These are phyloP conservation scores for Candida sithepensis DNA, from an alignment of 805 yeast species.

Conservation along the genomic window DNA sequence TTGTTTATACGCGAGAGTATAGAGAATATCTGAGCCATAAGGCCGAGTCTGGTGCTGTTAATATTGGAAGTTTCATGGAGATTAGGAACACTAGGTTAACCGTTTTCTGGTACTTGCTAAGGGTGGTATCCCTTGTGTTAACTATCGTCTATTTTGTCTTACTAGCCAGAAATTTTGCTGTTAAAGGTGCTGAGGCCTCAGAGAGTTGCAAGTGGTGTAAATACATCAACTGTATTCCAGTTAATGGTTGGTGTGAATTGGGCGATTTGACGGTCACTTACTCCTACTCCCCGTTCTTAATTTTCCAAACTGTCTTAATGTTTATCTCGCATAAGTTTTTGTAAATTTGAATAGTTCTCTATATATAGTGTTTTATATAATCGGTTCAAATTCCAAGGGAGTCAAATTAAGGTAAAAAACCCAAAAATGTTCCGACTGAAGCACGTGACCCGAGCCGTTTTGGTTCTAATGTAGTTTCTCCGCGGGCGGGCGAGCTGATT, in stretches of 20 bases:
- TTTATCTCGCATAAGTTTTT: not conserved
- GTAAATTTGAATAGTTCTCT: too few species aligned
- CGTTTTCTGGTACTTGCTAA: conserved; percentile 48
- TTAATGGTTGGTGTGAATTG: conserved; percentile 61
- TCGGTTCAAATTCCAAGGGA: not conserved
- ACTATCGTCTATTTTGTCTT: conserved; percentile 48
- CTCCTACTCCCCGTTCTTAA: not conserved
- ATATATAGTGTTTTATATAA: too few species aligned
- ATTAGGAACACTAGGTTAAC: conserved; percentile 37
- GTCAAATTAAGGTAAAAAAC: not conserved
- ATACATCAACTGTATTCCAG: conserved; percentile 67
- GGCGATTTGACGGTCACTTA: conserved; percentile 16
- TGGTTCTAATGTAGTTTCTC: not conserved
- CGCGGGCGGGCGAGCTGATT: too few species aligned
- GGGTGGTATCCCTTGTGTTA: conserved; percentile 43
- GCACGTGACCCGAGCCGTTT: too few species aligned
- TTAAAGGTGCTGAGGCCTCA: conserved; percentile 40
- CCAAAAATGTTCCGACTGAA: not conserved
- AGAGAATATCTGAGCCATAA: conserved; percentile 16
- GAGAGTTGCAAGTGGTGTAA: conserved; percentile 66
- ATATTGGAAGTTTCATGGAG: conserved; percentile 8
- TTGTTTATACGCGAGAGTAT: conserved; percentile 24
- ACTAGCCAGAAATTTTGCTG: conserved; percentile 45
- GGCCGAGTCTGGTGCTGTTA: conserved; percentile 14
- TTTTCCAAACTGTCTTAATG: not conserved